These are phyloP conservation scores for Suillus tomentosus DNA, from an alignment of 768 basidiomycete species.

Conservation along the genomic window DNA sequence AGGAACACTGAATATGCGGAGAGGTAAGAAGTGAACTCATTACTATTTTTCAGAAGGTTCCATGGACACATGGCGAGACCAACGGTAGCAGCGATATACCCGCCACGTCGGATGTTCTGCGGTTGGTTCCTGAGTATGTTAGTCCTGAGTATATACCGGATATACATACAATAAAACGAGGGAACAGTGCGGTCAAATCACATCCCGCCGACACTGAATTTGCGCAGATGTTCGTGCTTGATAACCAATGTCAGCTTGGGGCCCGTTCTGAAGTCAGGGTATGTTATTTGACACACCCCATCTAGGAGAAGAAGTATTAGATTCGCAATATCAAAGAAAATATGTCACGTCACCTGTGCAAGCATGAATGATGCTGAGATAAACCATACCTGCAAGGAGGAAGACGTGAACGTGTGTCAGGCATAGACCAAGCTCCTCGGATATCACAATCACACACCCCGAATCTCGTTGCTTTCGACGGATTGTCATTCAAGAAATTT, in stretches of 20 bases:
- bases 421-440: neutral
- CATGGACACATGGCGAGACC: constrained; percentile 77
- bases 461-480: constrained; percentile 66
- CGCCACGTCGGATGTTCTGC: constrained; percentile 82
- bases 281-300: constrained; percentile 29
- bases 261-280: neutral
- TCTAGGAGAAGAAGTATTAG: constrained; percentile 22
- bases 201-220: constrained; percentile 85
- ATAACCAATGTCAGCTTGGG: constrained; percentile 10
- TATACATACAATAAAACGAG: constrained; percentile 65
- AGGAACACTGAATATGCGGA: constrained; percentile 82
- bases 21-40: constrained; percentile 78
- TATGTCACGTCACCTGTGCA: constrained; percentile 52
- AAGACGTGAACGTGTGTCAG: constrained; percentile 18
- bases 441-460: constrained; percentile 41
- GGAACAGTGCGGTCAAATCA: constrained; percentile 76
- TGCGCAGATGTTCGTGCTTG: constrained; percentile 77
- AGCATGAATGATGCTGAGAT: constrained; percentile 79
- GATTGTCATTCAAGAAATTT: constrained; percentile 65
- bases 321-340: constrained; percentile 5
- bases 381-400: constrained; percentile 60
- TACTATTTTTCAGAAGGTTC: constrained; percentile 74
- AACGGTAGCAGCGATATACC: constrained; percentile 79
- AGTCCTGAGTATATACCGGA: constrained; percentile 7
- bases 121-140: neutral